A percentile compares a stretch with the other conserved stretches of the same genome.
phyloP scores from a whole-genome alignment of 306 rosid genomes.

The Ormosia semicastrata region DNA sequence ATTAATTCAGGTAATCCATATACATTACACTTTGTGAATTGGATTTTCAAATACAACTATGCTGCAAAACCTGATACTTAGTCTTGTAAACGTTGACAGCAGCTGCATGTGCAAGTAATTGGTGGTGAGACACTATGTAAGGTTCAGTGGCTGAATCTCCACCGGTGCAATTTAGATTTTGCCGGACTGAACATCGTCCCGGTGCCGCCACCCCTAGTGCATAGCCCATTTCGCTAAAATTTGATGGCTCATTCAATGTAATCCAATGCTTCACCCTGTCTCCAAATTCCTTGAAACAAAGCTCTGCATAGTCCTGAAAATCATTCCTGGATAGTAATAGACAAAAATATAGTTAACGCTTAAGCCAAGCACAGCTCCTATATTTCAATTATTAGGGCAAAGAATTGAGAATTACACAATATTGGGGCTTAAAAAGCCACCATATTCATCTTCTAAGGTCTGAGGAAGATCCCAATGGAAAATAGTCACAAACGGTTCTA shows the following conservation, averaged over 20 bases:
- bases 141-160: constrained; percentile 64
- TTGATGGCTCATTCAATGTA: constrained; percentile 36
- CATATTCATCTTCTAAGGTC: constrained; percentile 48
- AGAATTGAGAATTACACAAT: constrained; percentile 41
- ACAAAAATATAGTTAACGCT: not conserved
- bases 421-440: constrained; percentile 43
- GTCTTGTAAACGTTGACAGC: constrained; percentile 37
- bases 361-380: not conserved
- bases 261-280: constrained; percentile 38
- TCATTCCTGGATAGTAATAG: constrained; percentile 6
- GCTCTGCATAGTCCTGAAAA: constrained; percentile 31
- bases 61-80: constrained; percentile 41
- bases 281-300: constrained; percentile 40
- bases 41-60: not conserved
- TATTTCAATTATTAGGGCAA: not conserved
- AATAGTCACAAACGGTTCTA: constrained; percentile 47
- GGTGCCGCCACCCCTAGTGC: not conserved
- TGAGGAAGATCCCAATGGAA: constrained; percentile 72
- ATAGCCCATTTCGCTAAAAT: not conserved
- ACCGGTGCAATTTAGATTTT: constrained; percentile 31
- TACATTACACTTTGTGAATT: not conserved
- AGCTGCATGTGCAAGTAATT: constrained; percentile 56
- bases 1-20: not conserved
- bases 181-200: constrained; percentile 49
- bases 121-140: constrained; percentile 50